phyloP scores from a whole-genome alignment of 371 early-diverging fungal genomes.

The Mortierella sp. region DNA sequence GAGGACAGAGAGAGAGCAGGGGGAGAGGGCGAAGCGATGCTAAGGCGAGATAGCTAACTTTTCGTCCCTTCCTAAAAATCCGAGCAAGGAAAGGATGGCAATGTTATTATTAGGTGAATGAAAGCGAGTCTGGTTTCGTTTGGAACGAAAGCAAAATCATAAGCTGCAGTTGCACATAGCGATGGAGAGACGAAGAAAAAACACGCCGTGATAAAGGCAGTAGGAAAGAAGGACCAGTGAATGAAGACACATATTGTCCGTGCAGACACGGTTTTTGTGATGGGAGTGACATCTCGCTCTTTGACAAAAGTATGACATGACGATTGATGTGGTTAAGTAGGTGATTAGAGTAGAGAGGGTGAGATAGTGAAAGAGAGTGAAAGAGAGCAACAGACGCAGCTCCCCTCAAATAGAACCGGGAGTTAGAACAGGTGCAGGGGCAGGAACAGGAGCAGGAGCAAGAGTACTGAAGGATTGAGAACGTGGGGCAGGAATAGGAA shows the following conservation, averaged over 20 bases:
- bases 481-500: not conserved
- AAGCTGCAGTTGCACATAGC: no score
- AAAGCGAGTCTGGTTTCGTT: not conserved
- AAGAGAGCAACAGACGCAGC: no score
- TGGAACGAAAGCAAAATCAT: not conserved
- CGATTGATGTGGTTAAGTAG: not conserved
- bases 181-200: no score
- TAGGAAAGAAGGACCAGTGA: no score
- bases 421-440: not conserved
- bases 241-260: not conserved
- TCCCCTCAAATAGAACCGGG: no score
- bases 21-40: not conserved
- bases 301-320: not conserved
- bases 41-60: not conserved
- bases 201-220: no score
- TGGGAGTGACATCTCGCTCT: no score
- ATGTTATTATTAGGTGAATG: slow-evolving; percentile 9
- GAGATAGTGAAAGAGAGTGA: no score
- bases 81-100: not conserved
- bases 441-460: not conserved
- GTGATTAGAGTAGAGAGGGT: no score
- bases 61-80: not conserved
- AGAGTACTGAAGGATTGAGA: not conserved
- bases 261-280: no score
- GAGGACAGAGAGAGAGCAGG: not conserved